Evolutionary conservation across 176 grass and related monocot species (phyloP).

Genomic region (Saccharum spontaneum): DNA sequence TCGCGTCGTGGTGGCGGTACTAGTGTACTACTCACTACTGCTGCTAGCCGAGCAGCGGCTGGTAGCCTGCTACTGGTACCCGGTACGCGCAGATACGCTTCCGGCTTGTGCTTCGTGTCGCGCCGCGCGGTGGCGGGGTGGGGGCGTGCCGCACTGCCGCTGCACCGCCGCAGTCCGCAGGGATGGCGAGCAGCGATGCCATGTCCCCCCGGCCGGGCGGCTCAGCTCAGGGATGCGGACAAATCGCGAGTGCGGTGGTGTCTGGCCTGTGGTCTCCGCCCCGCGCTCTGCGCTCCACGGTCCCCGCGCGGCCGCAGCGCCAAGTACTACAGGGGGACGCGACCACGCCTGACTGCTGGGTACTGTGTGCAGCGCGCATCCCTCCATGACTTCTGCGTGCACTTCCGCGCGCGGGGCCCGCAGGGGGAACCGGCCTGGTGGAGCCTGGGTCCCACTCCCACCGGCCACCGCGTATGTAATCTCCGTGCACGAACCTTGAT

Average conservation of each 20-base stretch:
- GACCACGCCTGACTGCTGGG: conserved; percentile 37
- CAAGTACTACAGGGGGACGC: conserved; percentile 18
- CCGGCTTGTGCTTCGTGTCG: conserved; percentile 3
- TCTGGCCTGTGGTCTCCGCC: not conserved
- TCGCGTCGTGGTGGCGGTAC: not conserved
- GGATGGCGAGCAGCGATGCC: conserved; percentile 27
- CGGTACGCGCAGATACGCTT: not conserved
- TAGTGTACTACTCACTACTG: not conserved
- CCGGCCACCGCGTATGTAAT: not conserved
- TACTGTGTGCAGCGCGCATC: not conserved
- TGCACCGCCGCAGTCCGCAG: not conserved
- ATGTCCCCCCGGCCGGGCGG: not conserved
- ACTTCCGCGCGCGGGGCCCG: not conserved
- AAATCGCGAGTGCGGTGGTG: conserved; percentile 43
- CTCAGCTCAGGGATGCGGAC: conserved; percentile 18
- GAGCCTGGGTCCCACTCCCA: not conserved
- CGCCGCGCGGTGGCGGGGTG: not conserved
- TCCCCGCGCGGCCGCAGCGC: not conserved
- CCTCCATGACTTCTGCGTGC: conserved; percentile 42
- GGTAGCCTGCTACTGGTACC: not conserved
- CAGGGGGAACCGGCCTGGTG: not conserved
- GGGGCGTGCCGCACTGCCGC: not conserved
- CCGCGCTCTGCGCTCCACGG: not conserved
- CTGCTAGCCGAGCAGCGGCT: not conserved
- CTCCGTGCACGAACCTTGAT: not conserved